These are phyloP conservation scores for Yarrowia osloensis DNA, from an alignment of 805 yeast species.

Conservation along the genomic window DNA sequence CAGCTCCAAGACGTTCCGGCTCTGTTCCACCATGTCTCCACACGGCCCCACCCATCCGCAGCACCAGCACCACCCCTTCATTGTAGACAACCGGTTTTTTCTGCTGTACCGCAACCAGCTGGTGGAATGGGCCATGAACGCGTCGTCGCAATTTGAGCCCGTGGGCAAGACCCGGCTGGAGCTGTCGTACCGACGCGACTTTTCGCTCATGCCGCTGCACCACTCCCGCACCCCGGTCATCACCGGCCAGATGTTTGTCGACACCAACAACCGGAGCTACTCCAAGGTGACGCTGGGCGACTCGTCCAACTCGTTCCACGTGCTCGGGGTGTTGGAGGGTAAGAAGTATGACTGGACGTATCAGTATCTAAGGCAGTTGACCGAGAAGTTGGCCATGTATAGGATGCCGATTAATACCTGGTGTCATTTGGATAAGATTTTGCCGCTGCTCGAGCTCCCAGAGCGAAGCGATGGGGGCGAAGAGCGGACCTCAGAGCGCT, in stretches of 20 bases:
- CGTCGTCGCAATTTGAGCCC: background rate
- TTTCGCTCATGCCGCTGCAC: background rate
- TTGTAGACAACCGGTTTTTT: slow-evolving; percentile 12
- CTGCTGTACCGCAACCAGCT: slow-evolving; percentile 24
- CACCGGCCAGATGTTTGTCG: slow-evolving; percentile 17
- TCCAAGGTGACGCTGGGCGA: slow-evolving; percentile 15
- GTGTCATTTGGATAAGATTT: slow-evolving; percentile 15
- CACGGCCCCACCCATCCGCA: slow-evolving; percentile 17
- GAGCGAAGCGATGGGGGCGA: too few species aligned
- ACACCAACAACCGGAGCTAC: slow-evolving; percentile 10
- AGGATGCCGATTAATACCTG: slow-evolving; percentile 14
- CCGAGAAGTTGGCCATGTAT: slow-evolving; percentile 13
- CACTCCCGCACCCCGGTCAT: slow-evolving; percentile 5
- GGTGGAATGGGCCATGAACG: slow-evolving; percentile 21
- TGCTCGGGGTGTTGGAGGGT: slow-evolving; percentile 3
- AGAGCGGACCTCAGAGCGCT: too few species aligned
- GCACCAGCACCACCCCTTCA: slow-evolving; percentile 14
- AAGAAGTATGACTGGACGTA: slow-evolving; percentile 21
- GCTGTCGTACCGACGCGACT: slow-evolving; percentile 11
- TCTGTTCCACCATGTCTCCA: slow-evolving; percentile 13
- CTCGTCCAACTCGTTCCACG: slow-evolving; percentile 12
- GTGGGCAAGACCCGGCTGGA: slow-evolving; percentile 8
- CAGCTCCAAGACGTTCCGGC: slow-evolving; percentile 1
- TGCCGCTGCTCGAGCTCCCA: slow-evolving; percentile 6
- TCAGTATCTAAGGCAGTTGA: slow-evolving; percentile 8